phyloP scores from a whole-genome alignment of 352 stramenopile species.

The Globisporangium uncinulatum region DNA sequence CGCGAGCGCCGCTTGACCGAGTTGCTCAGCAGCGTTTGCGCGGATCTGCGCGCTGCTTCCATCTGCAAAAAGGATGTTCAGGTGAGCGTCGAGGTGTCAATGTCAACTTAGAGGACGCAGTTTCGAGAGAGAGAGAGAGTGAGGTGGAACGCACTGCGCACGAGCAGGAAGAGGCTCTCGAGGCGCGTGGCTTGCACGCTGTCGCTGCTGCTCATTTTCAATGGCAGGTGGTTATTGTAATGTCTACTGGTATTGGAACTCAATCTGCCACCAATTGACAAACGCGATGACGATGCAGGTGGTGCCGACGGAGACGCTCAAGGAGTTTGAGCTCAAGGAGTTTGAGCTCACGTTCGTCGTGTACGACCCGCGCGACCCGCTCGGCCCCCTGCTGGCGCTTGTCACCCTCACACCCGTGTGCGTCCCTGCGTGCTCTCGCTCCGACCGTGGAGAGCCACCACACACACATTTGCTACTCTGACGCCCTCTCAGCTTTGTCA shows the following conservation, averaged over 20 bases:
- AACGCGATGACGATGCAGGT: not conserved
- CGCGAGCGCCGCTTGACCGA: conserved; percentile 52
- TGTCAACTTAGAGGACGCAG: not conserved
- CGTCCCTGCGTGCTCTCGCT: too few species aligned
- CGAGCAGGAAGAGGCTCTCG: conserved; percentile 74
- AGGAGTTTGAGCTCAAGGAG: too few species aligned
- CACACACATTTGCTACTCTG: too few species aligned
- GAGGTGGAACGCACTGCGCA: conserved; percentile 31
- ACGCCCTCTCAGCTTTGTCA: conserved; percentile 54
- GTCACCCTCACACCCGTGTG: conserved; percentile 75
- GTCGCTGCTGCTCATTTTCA: not conserved
- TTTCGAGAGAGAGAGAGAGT: not conserved
- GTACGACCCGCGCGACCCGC: conserved; percentile 67
- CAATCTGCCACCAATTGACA: too few species aligned
- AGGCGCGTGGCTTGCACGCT: conserved; percentile 54
- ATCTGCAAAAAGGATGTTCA: conserved; percentile 25
- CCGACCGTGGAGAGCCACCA: too few species aligned
- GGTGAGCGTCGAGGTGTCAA: not conserved
- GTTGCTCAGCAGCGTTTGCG: conserved; percentile 59
- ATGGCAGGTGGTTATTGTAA: not conserved
- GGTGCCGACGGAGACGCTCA: conserved; percentile 21
- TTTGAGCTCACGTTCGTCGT: conserved; percentile 84
- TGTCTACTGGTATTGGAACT: too few species aligned
- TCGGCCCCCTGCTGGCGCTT: conserved; percentile 61
- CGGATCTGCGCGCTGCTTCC: conserved; percentile 66